phyloP scores from a whole-genome alignment of 31 red algal species.

The Pterothamnion heteromorphum region DNA sequence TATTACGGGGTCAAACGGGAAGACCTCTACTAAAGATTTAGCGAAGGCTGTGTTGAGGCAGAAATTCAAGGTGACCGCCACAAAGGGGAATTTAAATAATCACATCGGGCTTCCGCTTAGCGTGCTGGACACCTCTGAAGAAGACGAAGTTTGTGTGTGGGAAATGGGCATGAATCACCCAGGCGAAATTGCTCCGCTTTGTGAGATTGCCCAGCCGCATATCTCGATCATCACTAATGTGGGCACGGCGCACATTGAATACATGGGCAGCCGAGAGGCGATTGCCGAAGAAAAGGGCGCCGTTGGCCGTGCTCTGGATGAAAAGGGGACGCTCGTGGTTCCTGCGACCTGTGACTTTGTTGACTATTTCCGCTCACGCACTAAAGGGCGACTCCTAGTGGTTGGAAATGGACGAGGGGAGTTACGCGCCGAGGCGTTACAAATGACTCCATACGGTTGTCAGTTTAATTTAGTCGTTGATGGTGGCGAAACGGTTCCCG shows the following conservation, averaged over 20 bases:
- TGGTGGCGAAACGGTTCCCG: background rate
- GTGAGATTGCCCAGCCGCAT: background rate
- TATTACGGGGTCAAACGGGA: constrained; percentile 44
- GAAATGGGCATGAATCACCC: constrained; percentile 49
- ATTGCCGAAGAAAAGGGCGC: constrained; percentile 11
- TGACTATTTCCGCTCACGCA: background rate
- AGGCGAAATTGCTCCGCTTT: constrained; percentile 35
- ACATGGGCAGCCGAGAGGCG: background rate
- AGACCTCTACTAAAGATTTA: constrained; percentile 42
- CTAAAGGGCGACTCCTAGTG: background rate
- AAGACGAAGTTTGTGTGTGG: background rate
- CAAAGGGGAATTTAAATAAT: constrained; percentile 47
- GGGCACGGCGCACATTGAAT: constrained; percentile 32
- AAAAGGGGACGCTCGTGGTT: background rate
- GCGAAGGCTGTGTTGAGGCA: background rate
- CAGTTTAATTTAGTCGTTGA: background rate
- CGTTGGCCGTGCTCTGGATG: background rate
- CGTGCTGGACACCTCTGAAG: background rate
- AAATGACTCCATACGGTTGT: background rate
- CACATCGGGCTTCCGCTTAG: constrained; percentile 39
- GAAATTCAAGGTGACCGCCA: background rate
- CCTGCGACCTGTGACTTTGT: background rate
- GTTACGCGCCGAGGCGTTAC: background rate
- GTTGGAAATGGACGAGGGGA: constrained; percentile 7
- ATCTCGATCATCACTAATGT: constrained; percentile 37